Evolutionary conservation across 768 basidiomycete genomes (phyloP), one percentile per base, ranked within the genome.

Genomic region (Glaciozyma antarctica): DNA sequence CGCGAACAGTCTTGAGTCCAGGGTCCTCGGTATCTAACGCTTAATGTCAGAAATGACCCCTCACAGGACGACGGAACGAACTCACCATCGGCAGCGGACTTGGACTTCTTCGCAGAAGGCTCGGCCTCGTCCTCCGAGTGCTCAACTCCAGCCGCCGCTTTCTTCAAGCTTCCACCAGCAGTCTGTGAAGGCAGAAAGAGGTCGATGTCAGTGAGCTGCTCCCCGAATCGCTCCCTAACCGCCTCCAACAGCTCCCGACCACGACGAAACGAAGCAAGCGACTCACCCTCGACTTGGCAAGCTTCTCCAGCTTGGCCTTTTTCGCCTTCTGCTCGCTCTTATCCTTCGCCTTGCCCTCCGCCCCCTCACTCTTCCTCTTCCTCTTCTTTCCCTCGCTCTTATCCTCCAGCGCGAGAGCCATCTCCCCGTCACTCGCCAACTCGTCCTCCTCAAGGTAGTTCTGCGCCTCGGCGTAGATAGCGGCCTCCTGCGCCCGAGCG

Each of bases 1-100:
- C 87, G 74, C 88, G 85, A 72, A 93, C 90, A 2, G 22, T 57
- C 62, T 71, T 70, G 47, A 63, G 56, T 24, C 55, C 67, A 4
- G 65, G 52, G 26, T 70, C 69, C 28, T 54, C 65, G 24, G 60
- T 63, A 62, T 60, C 30, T 15, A 13, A 43, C 16, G 55, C n/a
- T 41, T 12, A 13, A 34, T 9, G n/a, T 43, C 13, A 43, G 55
- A 22, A 13, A 22, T 13, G 41, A 7, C 48, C 21, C 16, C 5
- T 10, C 43, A 21, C 21, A 26, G 13, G 16, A 26, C 26, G 4
- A 15, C 28, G n/a, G n/a, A n/a, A n/a, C n/a, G n/a, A 21, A 47
- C 22, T 32, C 30, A 43, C 58, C 43, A 16, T 44, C 43, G 41
- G 56, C 58, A 47, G 59, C 16, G 26, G 68, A 60, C 65, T 67